A percentile compares a stretch with the other conserved stretches of the same genome.
Conservation (phyloP, 768 basidiomycete genomes). For the Trametes maxima region DNA sequence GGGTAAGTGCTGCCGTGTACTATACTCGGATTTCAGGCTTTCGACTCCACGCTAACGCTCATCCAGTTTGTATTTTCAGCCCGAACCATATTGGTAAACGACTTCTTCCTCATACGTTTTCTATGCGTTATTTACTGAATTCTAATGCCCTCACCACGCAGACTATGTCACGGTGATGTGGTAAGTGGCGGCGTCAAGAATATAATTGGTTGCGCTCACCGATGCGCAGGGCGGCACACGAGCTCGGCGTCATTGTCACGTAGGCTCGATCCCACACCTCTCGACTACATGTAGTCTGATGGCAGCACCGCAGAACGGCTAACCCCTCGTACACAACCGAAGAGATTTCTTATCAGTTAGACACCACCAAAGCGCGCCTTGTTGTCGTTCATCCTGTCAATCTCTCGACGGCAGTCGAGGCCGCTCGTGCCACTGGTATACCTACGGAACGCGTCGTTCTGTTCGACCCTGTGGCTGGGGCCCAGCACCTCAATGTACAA, state of each 20-base stretch:
- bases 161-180: slow-evolving; percentile 21
- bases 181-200: not conserved
- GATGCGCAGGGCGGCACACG: slow-evolving; percentile 46
- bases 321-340: slow-evolving; percentile 33
- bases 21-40: slow-evolving; percentile 32
- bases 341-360: slow-evolving; percentile 34
- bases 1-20: slow-evolving; percentile 30
- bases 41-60: not conserved
- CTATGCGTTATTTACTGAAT: too few species aligned
- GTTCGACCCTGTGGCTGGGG: slow-evolving; percentile 16
- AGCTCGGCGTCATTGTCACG: slow-evolving; percentile 59
- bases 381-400: slow-evolving; percentile 28
- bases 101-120: not conserved
- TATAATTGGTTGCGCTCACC: not conserved
- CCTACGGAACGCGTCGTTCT: slow-evolving; percentile 25
- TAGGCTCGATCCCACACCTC: slow-evolving; percentile 35
- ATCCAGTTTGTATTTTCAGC: slow-evolving; percentile 10
- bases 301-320: slow-evolving; percentile 21
- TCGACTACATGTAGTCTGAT: not conserved
- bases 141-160: not conserved
- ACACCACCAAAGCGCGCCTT: slow-evolving; percentile 23
- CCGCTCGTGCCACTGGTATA: slow-evolving; percentile 24
- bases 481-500: slow-evolving; percentile 24
- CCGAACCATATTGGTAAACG: slow-evolving; percentile 15
- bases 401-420: slow-evolving; percentile 24